Conservation (phyloP, 768 basidiomycete genomes). For the Agrocybe praecox region DNA sequence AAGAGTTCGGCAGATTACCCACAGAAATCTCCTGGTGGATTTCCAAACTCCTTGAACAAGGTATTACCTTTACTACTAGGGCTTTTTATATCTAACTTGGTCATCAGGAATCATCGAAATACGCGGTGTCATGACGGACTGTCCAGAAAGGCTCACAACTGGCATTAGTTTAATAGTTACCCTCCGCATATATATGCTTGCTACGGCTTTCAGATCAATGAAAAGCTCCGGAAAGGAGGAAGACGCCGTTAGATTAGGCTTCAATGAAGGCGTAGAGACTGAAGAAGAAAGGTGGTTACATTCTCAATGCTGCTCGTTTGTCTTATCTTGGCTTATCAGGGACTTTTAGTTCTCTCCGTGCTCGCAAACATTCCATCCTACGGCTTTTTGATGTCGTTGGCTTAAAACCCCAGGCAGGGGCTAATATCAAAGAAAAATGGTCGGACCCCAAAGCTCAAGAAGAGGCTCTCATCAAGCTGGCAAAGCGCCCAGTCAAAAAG, state of each 20-base stretch:
- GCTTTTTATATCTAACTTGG: not conserved
- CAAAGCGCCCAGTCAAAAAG: constrained; percentile 42
- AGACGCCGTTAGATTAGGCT: constrained; percentile 39
- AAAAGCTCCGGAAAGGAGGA: constrained; percentile 36
- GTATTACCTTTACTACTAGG: constrained; percentile 34
- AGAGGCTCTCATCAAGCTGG: constrained; percentile 43
- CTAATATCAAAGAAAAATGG: constrained; percentile 31
- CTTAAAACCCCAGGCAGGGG: constrained; percentile 63
- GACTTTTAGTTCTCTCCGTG: constrained; percentile 56
- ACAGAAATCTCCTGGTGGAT: constrained; percentile 75
- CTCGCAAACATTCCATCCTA: constrained; percentile 75
- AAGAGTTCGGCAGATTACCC: constrained; percentile 80
- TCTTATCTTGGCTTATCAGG: not conserved
- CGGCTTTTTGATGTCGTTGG: constrained; percentile 74
- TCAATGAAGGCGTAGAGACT: constrained; percentile 82
- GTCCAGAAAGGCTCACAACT: constrained; percentile 67
- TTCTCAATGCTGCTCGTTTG: not conserved
- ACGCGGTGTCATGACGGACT: constrained; percentile 75
- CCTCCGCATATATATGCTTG: constrained; percentile 68
- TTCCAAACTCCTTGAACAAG: constrained; percentile 70
- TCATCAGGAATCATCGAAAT: constrained; percentile 64
- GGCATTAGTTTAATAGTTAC: constrained; percentile 81
- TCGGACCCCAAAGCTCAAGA: constrained; percentile 36
- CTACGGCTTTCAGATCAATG: constrained; percentile 65
- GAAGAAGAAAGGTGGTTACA: constrained; percentile 62